Base-by-base conservation (phyloP, 2,329 filamentous ascomycete species). In the Aureobasidium sp. region DNA sequence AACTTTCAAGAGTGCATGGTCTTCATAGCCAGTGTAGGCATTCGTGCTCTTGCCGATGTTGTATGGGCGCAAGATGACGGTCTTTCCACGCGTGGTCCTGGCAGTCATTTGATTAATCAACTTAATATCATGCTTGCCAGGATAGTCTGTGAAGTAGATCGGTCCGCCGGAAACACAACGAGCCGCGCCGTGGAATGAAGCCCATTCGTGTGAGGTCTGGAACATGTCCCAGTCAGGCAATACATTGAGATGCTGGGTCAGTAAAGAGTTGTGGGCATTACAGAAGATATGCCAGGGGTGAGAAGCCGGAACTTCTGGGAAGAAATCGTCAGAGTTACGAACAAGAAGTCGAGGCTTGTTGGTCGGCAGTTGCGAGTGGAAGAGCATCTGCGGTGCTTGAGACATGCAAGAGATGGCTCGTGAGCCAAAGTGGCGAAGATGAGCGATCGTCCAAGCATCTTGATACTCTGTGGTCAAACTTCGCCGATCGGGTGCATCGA, bases 271-370 rank as follows among this genome's bases (percentile, higher is more conserved):
- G 74, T 97, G 89, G 0, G 93, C 93, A 71, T 97, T 99, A 66
- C 88, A 85, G 80, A 95, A 99, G 39, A 97, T 83, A 73, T 99
- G 94, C 93, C 94, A 99, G 0, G 92, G 84, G 65, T 99, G 94
- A 7, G 88, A 91, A 0, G 85, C 82, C 0, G 87, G 84, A 4
- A 91, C 83, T 48, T 91, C 84, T 0, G 94, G 94, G 73, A 95
- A 97, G 79, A 92, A 99, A 75, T 97, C 89, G 65, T 87, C 92
- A 0, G 90, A 95, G 75, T 95, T 97, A 51, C 94, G 88, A 20
- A 91, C 83, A 0, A 92, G 79, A 27, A 95, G 80, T 0, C 84
- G 79, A 0, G 90, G 89, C 55, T 86, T 85, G 71, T 88, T 90
- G n/a, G 80, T 84, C 0, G 89, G 89, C 27, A 96, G 78, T 68